Conservation (phyloP, 768 basidiomycete species). For the Mycena haematopus region DNA sequence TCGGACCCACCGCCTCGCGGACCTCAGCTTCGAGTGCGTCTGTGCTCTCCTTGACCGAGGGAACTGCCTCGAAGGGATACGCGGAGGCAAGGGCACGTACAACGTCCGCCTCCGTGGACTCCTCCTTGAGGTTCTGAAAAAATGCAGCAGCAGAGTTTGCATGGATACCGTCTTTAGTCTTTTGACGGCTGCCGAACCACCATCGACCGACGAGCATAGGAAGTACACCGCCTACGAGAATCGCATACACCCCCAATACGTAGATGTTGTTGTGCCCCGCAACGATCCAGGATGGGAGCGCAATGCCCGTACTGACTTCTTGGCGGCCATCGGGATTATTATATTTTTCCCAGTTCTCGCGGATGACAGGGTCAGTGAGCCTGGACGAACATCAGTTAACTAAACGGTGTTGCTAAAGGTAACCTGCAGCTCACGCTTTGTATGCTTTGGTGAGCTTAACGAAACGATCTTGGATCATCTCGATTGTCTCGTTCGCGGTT, state of each 20-base stretch:
- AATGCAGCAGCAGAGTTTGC: conserved; percentile 82
- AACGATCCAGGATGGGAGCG: conserved; percentile 91
- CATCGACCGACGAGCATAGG: conserved; percentile 90
- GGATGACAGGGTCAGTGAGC: conserved; percentile 90
- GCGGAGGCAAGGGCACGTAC: conserved; percentile 73
- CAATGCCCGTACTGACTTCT: conserved; percentile 92
- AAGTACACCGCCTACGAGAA: conserved; percentile 86
- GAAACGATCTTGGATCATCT: conserved; percentile 85
- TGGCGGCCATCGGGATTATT: conserved; percentile 98
- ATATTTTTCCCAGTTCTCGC: conserved; percentile 86
- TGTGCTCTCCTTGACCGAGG: conserved; percentile 37
- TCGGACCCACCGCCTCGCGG: conserved; percentile 51
- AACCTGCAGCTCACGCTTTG: conserved; percentile 71
- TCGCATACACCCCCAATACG: conserved; percentile 87
- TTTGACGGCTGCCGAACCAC: conserved; percentile 94
- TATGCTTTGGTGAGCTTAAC: conserved; percentile 97
- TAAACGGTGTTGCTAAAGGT: background rate
- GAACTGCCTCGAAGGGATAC: conserved; percentile 61
- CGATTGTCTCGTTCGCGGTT: conserved; percentile 81
- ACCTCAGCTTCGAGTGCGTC: conserved; percentile 59
- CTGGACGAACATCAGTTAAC: conserved; percentile 42
- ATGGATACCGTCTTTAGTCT: conserved; percentile 92
- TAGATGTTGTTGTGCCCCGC: conserved; percentile 90
- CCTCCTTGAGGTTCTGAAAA: conserved; percentile 88
- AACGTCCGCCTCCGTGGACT: conserved; percentile 74